These are phyloP conservation scores for Penicillium rolfsii DNA, from an alignment of 2,329 filamentous ascomycete species.

Conservation along the genomic window DNA sequence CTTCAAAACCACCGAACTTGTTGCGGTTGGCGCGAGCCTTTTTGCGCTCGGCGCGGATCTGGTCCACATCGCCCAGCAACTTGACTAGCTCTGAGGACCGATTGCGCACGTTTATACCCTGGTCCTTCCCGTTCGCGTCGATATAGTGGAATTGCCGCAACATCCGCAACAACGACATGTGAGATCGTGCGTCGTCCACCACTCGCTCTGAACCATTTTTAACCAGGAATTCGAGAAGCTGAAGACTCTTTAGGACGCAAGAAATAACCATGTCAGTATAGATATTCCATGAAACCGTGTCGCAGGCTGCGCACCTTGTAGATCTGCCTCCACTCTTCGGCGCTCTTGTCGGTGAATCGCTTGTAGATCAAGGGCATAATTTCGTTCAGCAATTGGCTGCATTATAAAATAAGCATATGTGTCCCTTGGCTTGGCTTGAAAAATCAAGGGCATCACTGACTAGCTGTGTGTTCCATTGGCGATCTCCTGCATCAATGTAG, in stretches of 20 bases:
- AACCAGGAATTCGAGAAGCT: conserved; percentile 93
- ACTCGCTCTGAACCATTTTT: conserved; percentile 98
- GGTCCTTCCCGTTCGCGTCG: conserved; percentile 93
- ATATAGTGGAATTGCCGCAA: conserved; percentile 98
- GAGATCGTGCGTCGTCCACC: conserved; percentile 93
- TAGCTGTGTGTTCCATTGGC: conserved; percentile 98
- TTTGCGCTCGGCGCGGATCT: conserved; percentile 68
- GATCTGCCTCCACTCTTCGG: conserved; percentile 98
- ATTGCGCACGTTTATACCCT: conserved; percentile 96
- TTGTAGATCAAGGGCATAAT: conserved; percentile 99
- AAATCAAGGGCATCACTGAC: conserved; percentile 58
- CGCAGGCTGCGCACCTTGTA: conserved; percentile 71
- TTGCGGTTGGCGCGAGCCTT: conserved; percentile 88
- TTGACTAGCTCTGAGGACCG: conserved; percentile 94
- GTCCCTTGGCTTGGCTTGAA: not conserved
- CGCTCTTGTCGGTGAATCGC: conserved; percentile 95
- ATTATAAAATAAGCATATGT: conserved; percentile 18
- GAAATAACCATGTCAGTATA: conserved; percentile 5
- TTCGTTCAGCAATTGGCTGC: conserved; percentile 91
- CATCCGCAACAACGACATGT: conserved; percentile 96
- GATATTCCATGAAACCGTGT: not conserved
- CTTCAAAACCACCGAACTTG: conserved; percentile 94
- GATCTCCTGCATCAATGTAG: conserved; percentile 93
- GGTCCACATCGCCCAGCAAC: conserved; percentile 73
- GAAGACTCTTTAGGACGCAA: conserved; percentile 61